Evolutionary conservation across 1,139 yeast species (phyloP), one percentile per base, ranked within the genome.

Genomic region (Diutina rugosa): DNA sequence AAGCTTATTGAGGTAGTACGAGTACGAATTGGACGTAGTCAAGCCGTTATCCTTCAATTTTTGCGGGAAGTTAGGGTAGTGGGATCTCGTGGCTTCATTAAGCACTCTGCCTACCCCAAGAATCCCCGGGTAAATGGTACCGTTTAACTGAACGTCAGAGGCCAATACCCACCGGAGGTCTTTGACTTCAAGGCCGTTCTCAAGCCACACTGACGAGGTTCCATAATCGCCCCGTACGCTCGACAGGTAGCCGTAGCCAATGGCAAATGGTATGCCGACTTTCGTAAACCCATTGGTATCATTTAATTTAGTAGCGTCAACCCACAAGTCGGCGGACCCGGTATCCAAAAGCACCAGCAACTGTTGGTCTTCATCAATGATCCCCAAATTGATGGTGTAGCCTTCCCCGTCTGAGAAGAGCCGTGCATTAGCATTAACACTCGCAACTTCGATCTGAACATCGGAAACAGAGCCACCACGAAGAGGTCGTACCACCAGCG

Each of bases 271-370:
- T 5, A 55, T 30, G 4, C 59, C 58, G 10, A 12, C 58, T 52
- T 46, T 56, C 57, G 46, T 51, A 16, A 6, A 56, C 14, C 3
- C 41, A 12, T 10, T 2, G 29, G 16, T 29, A 16, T 29, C 28
- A 5, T 21, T 8, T 6, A n/a, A 6, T 18, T 8, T 2, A 1
- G 12, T 14, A 14, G n/a, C 26, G 51, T 44, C 54, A 8, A 59
- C 57, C 62, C 62, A 60, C 9, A 60, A 54, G 45, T 60, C 61
- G 9, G 59, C 52, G 18, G 62, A 60, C 2, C 62, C 62, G 16
- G 62, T 59, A 56, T 60, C 62, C 18, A 47, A 14, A 10, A 6
- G 12, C 18, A 60, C 58, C 10, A 8, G 8, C 10, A 55, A 51
- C n/a, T 48, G 46, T 41, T 60, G 60, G 38, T 45, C 38, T 48